phyloP scores from a whole-genome alignment of 768 basidiomycete genomes.

The Tulasnella sp. region DNA sequence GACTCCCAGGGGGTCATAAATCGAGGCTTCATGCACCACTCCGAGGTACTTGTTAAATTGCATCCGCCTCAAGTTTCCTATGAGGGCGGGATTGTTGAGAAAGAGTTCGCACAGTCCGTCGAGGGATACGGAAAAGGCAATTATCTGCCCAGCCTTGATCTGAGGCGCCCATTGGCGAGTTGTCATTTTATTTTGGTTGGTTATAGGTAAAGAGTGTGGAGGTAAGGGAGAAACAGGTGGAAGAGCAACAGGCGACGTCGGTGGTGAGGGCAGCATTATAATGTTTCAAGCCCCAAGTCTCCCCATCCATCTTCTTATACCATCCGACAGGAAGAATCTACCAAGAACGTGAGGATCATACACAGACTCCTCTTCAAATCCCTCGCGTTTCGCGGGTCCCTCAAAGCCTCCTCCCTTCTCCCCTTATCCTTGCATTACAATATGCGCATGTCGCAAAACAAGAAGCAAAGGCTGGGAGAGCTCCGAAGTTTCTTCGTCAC shows the following conservation, averaged over 20 bases:
- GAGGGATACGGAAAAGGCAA: background rate
- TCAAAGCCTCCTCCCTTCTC: background rate
- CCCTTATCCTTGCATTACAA: background rate
- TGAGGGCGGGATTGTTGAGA: background rate
- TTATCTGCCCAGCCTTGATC: background rate
- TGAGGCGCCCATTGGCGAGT: background rate
- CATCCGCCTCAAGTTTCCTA: background rate
- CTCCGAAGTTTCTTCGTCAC: background rate
- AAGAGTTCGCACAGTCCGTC: conserved; percentile 6
- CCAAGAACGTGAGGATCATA: background rate
- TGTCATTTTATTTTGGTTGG: background rate
- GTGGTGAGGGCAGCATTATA: conserved; percentile 1
- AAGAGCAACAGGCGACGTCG: background rate
- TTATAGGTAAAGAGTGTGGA: background rate
- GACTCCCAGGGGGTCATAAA: conserved; percentile 11
- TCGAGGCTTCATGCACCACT: background rate
- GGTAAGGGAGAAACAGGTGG: background rate
- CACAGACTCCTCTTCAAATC: background rate
- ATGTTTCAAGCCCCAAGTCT: background rate
- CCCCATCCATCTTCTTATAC: background rate
- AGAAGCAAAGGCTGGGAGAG: background rate
- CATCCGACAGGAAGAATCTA: background rate
- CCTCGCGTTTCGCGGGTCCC: background rate
- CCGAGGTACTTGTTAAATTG: conserved; percentile 1
- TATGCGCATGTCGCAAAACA: conserved; percentile 1